Base-by-base conservation (phyloP, 2,329 filamentous ascomycete genomes). In the Hymenoscyphus repandus region DNA sequence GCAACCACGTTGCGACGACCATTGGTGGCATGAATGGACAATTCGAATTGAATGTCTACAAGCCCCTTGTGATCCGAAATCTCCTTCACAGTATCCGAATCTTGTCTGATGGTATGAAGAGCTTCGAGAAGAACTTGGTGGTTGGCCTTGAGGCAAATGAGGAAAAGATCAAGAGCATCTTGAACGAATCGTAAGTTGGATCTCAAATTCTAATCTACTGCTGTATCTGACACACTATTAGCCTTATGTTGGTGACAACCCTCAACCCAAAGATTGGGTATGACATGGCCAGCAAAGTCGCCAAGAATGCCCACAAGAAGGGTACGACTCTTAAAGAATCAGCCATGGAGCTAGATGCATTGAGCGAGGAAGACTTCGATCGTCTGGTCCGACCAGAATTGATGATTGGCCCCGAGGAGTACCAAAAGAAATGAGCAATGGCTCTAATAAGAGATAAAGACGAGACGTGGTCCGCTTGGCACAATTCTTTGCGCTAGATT, bases 271-370 rank as follows among this genome's bases (percentile, higher is more conserved):
- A 95, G 72, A 96, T 97, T 68, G 92, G 91, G 54, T 96, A 96
- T 72, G 91, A 96, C 69, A 95, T 95, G 88, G 91, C 91, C 47
- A 90, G 85, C 72, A 95, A 95, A 78, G 91, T 96, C 20, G 91
- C 91, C 66, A 96, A 96, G 85, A 95, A 99, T 68, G 93, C 93
- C 13, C 93, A 99, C 77, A 96, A 96, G 82, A 97, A 97, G 82
- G 90, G 90, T 32, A 74, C 92, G 46, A 96, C 90, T 20, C 80
- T 99, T 52, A 96, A 96, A 79, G 75, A 95, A 74, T 92, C 87
- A 65, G 92, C 93, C 17, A 83, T 97, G 78, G 89, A 97, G 77
- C 80, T 99, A 60, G 81, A 96, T 62, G 92, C 90, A 41, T 76
- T 97, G 60, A 92, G 84, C 58, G 83, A 85, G 67, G 88, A 88